These are phyloP conservation scores for Aspergillus sclerotiicarbonarius DNA, from an alignment of 495 filamentous ascomycete species.

Conservation along the genomic window DNA sequence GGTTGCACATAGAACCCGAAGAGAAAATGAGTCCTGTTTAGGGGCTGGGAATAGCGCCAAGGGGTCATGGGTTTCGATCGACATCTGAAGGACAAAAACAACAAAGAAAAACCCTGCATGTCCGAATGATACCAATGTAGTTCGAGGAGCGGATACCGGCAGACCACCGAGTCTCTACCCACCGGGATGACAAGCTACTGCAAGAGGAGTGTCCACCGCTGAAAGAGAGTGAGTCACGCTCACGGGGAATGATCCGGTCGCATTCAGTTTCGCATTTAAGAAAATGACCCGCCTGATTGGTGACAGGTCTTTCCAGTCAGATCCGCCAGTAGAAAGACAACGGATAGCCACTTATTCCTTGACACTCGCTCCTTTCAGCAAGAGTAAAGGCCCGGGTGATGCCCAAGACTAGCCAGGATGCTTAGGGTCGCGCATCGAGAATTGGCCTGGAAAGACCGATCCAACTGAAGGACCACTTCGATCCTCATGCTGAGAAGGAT, in stretches of 20 bases:
- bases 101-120: slow-evolving; percentile 31
- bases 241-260: background rate
- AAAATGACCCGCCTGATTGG: slow-evolving; percentile 16
- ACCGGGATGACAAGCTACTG: background rate
- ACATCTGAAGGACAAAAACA: slow-evolving; percentile 30
- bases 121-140: slow-evolving; percentile 18
- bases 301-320: slow-evolving; percentile 7
- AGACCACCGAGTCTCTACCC: slow-evolving; percentile 5
- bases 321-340: slow-evolving; percentile 8
- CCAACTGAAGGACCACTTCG: slow-evolving; percentile 18
- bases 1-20: too few species aligned
- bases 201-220: background rate
- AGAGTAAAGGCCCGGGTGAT: background rate
- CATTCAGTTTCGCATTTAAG: slow-evolving; percentile 12
- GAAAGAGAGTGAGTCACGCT: background rate
- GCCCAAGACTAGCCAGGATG: slow-evolving; percentile 16
- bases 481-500: slow-evolving; percentile 12
- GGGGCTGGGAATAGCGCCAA: too few species aligned
- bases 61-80: slow-evolving; percentile 10
- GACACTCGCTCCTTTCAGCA: background rate
- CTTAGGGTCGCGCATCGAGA: slow-evolving; percentile 19
- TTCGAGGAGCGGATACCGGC: slow-evolving; percentile 7
- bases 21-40: too few species aligned
- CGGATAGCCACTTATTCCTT: background rate
- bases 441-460: slow-evolving; percentile 13